A percentile compares a stretch with the other conserved stretches of the same genome.
Conservation (phyloP, 1,139 yeast species). For the Hanseniaspora uvarum region DNA sequence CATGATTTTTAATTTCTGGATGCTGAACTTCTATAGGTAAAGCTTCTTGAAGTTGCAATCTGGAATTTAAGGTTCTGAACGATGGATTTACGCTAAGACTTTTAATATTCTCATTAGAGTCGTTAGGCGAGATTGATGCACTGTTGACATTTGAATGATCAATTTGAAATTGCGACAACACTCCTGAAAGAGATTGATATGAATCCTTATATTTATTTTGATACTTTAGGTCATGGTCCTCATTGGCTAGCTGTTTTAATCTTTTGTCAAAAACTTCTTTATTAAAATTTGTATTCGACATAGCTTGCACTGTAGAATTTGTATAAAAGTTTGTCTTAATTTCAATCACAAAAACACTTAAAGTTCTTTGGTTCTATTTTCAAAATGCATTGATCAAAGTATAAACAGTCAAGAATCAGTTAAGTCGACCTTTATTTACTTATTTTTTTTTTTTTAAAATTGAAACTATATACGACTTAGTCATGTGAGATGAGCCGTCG, state of each 20-base stretch:
- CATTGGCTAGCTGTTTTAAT: background rate
- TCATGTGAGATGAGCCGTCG: background rate
- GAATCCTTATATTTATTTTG: background rate
- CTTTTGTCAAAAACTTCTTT: background rate
- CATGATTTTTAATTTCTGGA: too few species aligned
- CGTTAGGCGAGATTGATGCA: too few species aligned
- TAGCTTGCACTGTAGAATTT: background rate
- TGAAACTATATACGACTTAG: background rate
- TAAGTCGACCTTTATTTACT: too few species aligned
- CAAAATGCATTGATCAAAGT: too few species aligned
- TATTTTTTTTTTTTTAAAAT: too few species aligned
- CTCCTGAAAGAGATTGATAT: background rate
- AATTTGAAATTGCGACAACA: background rate
- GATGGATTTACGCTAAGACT: background rate
- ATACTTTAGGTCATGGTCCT: background rate
- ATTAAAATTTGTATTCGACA: background rate
- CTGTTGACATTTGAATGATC: background rate
- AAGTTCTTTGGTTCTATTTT: too few species aligned
- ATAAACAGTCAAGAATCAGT: too few species aligned
- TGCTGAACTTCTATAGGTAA: background rate
- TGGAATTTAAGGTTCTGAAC: conserved; percentile 10
- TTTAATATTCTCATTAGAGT: background rate
- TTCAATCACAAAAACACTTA: too few species aligned
- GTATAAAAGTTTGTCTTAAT: too few species aligned
- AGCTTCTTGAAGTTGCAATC: conserved; percentile 1